phyloP scores from a whole-genome alignment of 768 basidiomycete genomes.

The Pisolithus microcarpus region DNA sequence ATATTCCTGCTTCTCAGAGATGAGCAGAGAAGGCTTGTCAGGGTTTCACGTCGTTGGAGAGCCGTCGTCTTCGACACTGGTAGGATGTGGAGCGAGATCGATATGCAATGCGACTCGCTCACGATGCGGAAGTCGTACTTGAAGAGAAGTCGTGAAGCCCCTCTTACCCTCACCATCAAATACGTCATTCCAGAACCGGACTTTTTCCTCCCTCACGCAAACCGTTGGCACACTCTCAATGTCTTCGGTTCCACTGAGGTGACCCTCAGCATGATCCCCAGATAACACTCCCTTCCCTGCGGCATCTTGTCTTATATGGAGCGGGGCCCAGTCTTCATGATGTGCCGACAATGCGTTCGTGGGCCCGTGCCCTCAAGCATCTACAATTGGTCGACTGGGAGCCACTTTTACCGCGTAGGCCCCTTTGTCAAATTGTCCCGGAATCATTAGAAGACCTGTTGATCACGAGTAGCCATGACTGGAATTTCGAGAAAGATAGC shows the following conservation, averaged over 20 bases:
- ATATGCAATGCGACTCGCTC: neutral
- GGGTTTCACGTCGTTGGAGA: neutral
- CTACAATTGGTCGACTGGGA: neutral
- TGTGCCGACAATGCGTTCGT: no score
- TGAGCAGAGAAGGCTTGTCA: neutral
- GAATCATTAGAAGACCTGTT: no score
- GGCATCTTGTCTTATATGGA: no score
- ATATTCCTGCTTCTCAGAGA: neutral
- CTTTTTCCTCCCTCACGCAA: neutral
- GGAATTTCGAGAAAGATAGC: no score
- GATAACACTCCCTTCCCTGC: no score
- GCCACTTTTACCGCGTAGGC: no score
- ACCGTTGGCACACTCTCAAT: neutral
- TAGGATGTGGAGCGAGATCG: neutral
- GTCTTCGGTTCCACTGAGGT: no score
- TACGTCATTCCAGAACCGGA: neutral
- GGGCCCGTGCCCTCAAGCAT: no score
- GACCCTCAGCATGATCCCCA: no score
- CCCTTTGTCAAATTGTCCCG: no score
- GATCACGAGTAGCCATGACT: no score
- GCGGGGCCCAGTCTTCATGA: no score
- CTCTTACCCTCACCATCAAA: neutral
- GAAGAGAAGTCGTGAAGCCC: neutral
- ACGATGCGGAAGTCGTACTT: neutral
- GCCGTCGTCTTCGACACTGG: neutral